phyloP scores from a whole-genome alignment of 176 grass and related monocot species.

The Oryza brachyantha region DNA sequence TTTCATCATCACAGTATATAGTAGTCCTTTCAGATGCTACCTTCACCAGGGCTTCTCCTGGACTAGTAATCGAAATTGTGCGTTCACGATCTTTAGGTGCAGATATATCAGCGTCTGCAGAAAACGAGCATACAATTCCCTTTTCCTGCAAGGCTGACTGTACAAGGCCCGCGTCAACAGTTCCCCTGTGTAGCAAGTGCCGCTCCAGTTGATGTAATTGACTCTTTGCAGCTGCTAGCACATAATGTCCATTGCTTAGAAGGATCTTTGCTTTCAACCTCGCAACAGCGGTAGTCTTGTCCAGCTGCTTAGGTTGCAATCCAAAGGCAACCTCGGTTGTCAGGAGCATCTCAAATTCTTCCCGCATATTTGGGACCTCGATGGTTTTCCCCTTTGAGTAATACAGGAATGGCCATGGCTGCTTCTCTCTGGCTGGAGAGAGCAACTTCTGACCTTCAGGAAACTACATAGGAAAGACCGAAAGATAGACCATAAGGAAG shows the following conservation, averaged over 20 bases:
- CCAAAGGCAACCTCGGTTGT: slow-evolving; percentile 41
- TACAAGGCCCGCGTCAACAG: slow-evolving; percentile 40
- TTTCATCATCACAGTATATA: slow-evolving; percentile 58
- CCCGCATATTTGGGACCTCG: slow-evolving; percentile 31
- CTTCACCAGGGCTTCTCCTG: slow-evolving; percentile 56
- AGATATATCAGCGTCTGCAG: background rate
- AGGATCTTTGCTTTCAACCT: slow-evolving; percentile 64
- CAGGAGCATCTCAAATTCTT: slow-evolving; percentile 53
- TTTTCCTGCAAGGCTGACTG: slow-evolving; percentile 50
- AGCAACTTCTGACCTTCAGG: slow-evolving; percentile 50
- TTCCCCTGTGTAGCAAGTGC: slow-evolving; percentile 50
- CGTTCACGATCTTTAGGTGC: background rate
- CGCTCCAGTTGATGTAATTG: slow-evolving; percentile 23
- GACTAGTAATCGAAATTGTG: slow-evolving; percentile 44
- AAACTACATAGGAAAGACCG: slow-evolving; percentile 50
- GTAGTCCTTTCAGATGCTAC: slow-evolving; percentile 14
- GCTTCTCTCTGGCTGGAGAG: slow-evolving; percentile 33
- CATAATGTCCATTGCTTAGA: slow-evolving; percentile 62
- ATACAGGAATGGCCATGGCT: slow-evolving; percentile 52
- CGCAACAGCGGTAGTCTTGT: slow-evolving; percentile 51
- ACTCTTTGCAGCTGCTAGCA: slow-evolving; percentile 38
- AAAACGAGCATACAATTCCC: slow-evolving; percentile 44
- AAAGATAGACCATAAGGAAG: background rate
- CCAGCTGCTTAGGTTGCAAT: slow-evolving; percentile 59
- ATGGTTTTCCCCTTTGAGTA: slow-evolving; percentile 61